Conservation (phyloP, 75 land plant species). For the Pinus albicaulis region DNA sequence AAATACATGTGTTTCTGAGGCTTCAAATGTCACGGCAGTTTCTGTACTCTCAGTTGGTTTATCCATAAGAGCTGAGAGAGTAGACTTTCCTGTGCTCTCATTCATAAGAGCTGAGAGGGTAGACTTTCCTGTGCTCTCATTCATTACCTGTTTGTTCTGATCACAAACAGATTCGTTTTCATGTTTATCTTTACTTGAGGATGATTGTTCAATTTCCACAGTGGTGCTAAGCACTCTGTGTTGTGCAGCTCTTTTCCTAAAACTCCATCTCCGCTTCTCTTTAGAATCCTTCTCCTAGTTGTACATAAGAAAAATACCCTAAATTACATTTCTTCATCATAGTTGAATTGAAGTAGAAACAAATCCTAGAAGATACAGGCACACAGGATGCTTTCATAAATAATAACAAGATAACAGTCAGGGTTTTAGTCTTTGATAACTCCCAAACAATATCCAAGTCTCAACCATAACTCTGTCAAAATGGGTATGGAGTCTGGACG, state of each 20-base stretch:
- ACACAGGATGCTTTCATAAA: neutral
- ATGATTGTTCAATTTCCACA: slow-evolving; percentile 24
- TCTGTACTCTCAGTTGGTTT: slow-evolving; percentile 16
- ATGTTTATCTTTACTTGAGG: slow-evolving; percentile 29
- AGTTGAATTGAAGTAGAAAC: neutral
- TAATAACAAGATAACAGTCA: no score
- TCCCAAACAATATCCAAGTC: neutral
- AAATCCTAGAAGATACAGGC: neutral
- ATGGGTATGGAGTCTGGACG: neutral
- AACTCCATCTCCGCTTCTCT: slow-evolving; percentile 65
- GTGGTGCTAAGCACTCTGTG: slow-evolving; percentile 57
- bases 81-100: no score
- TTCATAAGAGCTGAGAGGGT: neutral
- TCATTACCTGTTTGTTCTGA: slow-evolving; percentile 6
- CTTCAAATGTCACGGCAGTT: slow-evolving; percentile 3
- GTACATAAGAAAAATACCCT: neutral
- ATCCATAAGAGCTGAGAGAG: neutral
- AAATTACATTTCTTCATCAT: neutral
- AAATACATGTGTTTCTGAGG: neutral
- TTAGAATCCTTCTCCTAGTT: slow-evolving; percentile 28
- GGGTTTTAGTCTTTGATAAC: neutral
- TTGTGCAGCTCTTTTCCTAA: slow-evolving; percentile 43
- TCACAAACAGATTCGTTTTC: slow-evolving; percentile 6
- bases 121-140: slow-evolving; percentile 20
- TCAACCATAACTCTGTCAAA: neutral